These are phyloP conservation scores for Leptographium flavum DNA, from an alignment of 2,329 filamentous ascomycete genomes.

Conservation along the genomic window DNA sequence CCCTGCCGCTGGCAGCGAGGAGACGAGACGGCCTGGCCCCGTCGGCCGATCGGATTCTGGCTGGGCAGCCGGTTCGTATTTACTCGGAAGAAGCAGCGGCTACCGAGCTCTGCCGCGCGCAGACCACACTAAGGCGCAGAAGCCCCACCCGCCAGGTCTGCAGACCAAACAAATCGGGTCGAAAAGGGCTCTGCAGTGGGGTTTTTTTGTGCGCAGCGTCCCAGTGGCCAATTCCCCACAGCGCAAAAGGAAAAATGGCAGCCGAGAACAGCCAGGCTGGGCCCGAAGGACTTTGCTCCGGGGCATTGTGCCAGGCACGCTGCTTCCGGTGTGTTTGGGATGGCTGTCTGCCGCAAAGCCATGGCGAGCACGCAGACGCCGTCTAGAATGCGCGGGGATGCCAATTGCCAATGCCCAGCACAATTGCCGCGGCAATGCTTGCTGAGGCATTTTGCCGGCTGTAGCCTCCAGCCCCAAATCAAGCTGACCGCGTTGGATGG, in stretches of 20 bases:
- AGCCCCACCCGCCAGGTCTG: slow-evolving; percentile 5
- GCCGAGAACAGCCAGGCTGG: neutral
- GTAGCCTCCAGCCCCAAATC: neutral
- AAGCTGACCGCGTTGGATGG: too few species aligned
- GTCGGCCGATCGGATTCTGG: slow-evolving; percentile 11
- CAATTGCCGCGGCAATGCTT: neutral
- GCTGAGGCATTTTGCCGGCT: neutral
- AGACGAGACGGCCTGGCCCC: neutral
- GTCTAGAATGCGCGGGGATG: too few species aligned
- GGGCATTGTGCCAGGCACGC: neutral
- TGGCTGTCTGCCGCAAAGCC: neutral
- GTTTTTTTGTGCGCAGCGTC: neutral
- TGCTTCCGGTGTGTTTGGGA: neutral
- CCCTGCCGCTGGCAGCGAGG: neutral
- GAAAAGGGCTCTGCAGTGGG: slow-evolving; percentile 2
- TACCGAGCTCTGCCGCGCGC: slow-evolving; percentile 6
- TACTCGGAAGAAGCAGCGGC: slow-evolving; percentile 11
- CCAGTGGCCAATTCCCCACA: neutral
- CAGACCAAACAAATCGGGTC: slow-evolving; percentile 10
- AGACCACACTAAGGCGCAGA: neutral
- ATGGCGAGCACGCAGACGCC: too few species aligned
- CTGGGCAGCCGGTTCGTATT: slow-evolving; percentile 9
- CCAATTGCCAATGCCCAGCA: too few species aligned
- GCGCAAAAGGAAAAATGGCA: neutral
- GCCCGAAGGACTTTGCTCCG: neutral